Percentiles rank a stretch among this genome's conserved stretches.
phyloP scores from a whole-genome alignment of 306 rosid species.

The Luffa aegyptiaca region DNA sequence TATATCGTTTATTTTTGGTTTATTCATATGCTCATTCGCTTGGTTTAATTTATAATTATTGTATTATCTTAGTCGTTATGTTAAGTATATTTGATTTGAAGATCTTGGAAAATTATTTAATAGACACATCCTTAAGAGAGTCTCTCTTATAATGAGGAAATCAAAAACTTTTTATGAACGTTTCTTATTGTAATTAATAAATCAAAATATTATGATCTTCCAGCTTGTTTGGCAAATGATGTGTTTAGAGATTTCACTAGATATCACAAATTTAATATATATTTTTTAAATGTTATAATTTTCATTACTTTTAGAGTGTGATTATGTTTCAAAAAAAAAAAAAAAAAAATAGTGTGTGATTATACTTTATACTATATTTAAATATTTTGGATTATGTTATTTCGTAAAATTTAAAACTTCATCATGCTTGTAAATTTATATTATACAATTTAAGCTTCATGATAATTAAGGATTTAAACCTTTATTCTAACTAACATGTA shows the following conservation, averaged over 20 bases:
- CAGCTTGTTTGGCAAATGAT: neutral
- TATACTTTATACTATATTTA: neutral
- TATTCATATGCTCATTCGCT: neutral
- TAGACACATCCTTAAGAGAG: neutral
- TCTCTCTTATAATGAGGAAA: neutral
- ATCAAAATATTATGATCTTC: neutral
- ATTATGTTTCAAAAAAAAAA: no score
- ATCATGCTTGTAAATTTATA: no score
- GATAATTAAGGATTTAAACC: no score
- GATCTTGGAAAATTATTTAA: neutral
- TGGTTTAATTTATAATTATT: neutral
- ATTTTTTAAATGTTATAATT: neutral
- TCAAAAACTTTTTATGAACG: neutral
- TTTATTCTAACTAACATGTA: no score
- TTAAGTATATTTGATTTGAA: neutral
- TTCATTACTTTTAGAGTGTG: no score
- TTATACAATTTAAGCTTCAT: no score
- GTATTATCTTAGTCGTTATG: neutral
- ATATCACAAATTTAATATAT: neutral
- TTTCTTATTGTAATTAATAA: neutral
- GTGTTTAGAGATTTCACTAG: neutral
- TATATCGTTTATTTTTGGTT: neutral
- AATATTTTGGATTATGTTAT: neutral
- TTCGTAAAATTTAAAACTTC: neutral
- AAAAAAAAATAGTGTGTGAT: no score